Evolutionary conservation across 257 asterid species (phyloP), one percentile per base, ranked within the genome.

Genomic region (Capsicum pubescens): DNA sequence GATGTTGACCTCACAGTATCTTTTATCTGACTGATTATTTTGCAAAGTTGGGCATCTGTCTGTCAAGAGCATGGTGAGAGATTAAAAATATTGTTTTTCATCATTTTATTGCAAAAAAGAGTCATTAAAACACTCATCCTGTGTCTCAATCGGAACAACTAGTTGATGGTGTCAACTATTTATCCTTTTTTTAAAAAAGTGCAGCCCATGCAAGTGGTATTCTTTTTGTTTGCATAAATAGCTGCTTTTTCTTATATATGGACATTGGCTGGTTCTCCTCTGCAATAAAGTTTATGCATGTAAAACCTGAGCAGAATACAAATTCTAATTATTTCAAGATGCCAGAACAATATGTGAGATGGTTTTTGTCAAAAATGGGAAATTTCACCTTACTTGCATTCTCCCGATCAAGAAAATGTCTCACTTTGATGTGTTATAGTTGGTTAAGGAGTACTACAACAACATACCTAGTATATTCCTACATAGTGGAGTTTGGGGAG

Each of bases 141-240:
- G 26, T 76, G 78, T 32, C 78, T 76, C 9, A 10, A 77, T 58
- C 8, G 48, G 64, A 55, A 9, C 82, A 77, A 26, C 82, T 54
- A 54, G 66, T 52, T 52, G n/a, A 52, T 21, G 81, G n/a, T 76
- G 81, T 77, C 64, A 54, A 54, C 44, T 55, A 55, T 54, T 77
- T 77, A 77, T 26, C 63, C 5, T 77, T 77, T 74, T 54, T 15
- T 9, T 26, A 14, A 26, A 26, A 26, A 26, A n/a, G 66, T 26
- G 64, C 82, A 77, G 48, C 82, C 61, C 82, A 54, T 77, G 32
- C 16, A 54, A 76, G 44, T 77, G 82, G 82, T 54, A 14, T 77
- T 54, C 48, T 77, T 71, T 77, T 54, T 32, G 3, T 77, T 77
- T 54, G 21, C 82, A 54, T 77, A 9, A 32, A 54, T 54, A 77